phyloP scores from a whole-genome alignment of 2,329 filamentous ascomycete species.

The Pseudocercospora crystallina region DNA sequence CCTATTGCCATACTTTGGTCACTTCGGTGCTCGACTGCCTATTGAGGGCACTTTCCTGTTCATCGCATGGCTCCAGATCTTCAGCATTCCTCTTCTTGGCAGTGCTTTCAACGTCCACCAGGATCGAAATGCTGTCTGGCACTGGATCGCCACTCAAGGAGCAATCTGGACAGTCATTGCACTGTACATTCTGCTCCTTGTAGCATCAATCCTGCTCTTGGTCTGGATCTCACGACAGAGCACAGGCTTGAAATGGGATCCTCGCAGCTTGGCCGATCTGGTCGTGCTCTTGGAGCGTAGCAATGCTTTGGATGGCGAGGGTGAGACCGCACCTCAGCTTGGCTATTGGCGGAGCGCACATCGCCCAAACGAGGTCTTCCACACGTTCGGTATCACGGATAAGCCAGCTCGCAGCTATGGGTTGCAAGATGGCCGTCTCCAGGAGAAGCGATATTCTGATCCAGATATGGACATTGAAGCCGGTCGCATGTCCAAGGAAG shows the following conservation, averaged over 20 bases:
- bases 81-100: slow-evolving; percentile 79
- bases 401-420: slow-evolving; percentile 52
- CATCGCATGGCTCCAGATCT: slow-evolving; percentile 73
- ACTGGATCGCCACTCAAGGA: slow-evolving; percentile 75
- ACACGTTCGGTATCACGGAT: slow-evolving; percentile 70
- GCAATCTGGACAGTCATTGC: slow-evolving; percentile 76
- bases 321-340: slow-evolving; percentile 61
- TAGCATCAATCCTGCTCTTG: slow-evolving; percentile 59
- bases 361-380: slow-evolving; percentile 67
- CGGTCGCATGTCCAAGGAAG: slow-evolving; percentile 46
- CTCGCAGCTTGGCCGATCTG: slow-evolving; percentile 77
- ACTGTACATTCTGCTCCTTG: slow-evolving; percentile 67
- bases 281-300: slow-evolving; percentile 75
- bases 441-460: slow-evolving; percentile 42
- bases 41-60: slow-evolving; percentile 65
- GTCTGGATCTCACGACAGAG: slow-evolving; percentile 53
- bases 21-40: slow-evolving; percentile 68
- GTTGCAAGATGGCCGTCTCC: slow-evolving; percentile 48
- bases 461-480: slow-evolving; percentile 35
- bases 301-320: slow-evolving; percentile 65
- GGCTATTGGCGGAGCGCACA: slow-evolving; percentile 80
- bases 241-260: slow-evolving; percentile 83
- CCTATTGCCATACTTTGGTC: slow-evolving; percentile 65
- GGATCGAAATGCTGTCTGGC: slow-evolving; percentile 62
- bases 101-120: slow-evolving; percentile 69